These are phyloP conservation scores for Dacryopinax primogenitus DNA, from an alignment of 768 basidiomycete species.

Conservation along the genomic window DNA sequence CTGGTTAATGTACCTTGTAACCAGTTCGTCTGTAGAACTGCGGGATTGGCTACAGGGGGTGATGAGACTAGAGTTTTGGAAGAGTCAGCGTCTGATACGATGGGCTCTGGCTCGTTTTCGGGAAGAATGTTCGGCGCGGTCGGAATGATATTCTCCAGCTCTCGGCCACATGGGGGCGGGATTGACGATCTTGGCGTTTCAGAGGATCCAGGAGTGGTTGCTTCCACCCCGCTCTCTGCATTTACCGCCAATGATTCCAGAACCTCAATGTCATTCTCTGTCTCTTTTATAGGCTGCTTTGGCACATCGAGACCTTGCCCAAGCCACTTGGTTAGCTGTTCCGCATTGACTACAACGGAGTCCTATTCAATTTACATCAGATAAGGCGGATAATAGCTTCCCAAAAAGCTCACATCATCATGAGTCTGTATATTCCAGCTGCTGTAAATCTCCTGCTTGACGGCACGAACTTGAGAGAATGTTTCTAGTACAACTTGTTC, in stretches of 20 bases:
- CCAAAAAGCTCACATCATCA: constrained; percentile 34
- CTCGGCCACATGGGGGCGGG: neutral
- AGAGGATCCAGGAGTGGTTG: neutral
- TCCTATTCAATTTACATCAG: constrained; percentile 30
- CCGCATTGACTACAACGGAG: constrained; percentile 45
- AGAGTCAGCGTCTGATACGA: neutral
- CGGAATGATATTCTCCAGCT: neutral
- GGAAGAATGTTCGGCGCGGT: neutral
- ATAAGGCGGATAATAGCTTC: neutral
- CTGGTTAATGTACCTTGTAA: neutral
- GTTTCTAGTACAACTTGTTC: constrained; percentile 18
- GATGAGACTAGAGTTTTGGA: neutral
- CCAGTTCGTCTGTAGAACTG: neutral
- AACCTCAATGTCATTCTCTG: neutral
- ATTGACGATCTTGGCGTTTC: neutral
- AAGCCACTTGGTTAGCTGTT: constrained; percentile 51
- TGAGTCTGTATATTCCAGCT: constrained; percentile 43
- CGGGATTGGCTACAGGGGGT: neutral
- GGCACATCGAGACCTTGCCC: constrained; percentile 24
- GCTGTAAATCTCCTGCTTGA: constrained; percentile 47
- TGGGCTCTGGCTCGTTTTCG: neutral
- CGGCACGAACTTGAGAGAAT: constrained; percentile 41
- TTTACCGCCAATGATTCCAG: neutral
- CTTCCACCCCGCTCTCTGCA: neutral
- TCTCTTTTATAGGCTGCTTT: neutral